These are phyloP conservation scores for Schizophyllum amplum DNA, from an alignment of 1,284 basidiomycete species.

Conservation along the genomic window DNA sequence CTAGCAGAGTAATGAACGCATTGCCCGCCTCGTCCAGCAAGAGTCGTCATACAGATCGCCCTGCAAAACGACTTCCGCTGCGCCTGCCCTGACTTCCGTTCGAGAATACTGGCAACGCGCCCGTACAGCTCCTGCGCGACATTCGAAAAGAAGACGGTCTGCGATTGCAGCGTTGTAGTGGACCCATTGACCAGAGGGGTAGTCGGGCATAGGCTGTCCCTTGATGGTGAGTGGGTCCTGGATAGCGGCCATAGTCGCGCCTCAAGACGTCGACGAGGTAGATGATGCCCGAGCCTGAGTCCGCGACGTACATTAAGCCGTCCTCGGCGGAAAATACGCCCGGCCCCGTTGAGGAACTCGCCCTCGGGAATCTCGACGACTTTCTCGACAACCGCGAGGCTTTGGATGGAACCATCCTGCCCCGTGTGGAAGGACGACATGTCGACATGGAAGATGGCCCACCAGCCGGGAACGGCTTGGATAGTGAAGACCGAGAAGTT, in stretches of 20 bases:
- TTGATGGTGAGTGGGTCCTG: slow-evolving; percentile 5
- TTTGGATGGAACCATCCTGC: neutral
- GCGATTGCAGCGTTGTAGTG: slow-evolving; percentile 1
- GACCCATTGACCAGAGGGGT: slow-evolving; percentile 3
- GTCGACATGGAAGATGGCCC: slow-evolving; percentile 7
- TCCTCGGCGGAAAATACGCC: slow-evolving; percentile 6
- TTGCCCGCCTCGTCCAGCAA: slow-evolving; percentile 5
- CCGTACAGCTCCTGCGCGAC: slow-evolving; percentile 3
- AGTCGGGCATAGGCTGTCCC: slow-evolving; percentile 5
- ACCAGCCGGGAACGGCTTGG: slow-evolving; percentile 4
- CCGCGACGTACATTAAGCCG: slow-evolving; percentile 5
- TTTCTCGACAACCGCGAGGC: slow-evolving; percentile 3
- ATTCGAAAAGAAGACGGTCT: slow-evolving; percentile 7
- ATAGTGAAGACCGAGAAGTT: slow-evolving; percentile 7
- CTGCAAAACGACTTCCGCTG: slow-evolving; percentile 5
- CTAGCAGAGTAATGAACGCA: slow-evolving; percentile 3
- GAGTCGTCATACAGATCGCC: slow-evolving; percentile 4
- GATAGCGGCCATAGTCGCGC: slow-evolving; percentile 6
- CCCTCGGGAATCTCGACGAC: slow-evolving; percentile 5
- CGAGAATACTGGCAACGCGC: slow-evolving; percentile 3
- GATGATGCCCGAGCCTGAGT: slow-evolving; percentile 6
- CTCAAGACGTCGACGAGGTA: slow-evolving; percentile 6
- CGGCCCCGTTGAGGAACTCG: slow-evolving; percentile 6
- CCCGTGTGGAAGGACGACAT: slow-evolving; percentile 1
- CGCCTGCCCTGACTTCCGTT: slow-evolving; percentile 4